phyloP scores from a whole-genome alignment of 179 eudicot species.

The Silene coronaria region DNA sequence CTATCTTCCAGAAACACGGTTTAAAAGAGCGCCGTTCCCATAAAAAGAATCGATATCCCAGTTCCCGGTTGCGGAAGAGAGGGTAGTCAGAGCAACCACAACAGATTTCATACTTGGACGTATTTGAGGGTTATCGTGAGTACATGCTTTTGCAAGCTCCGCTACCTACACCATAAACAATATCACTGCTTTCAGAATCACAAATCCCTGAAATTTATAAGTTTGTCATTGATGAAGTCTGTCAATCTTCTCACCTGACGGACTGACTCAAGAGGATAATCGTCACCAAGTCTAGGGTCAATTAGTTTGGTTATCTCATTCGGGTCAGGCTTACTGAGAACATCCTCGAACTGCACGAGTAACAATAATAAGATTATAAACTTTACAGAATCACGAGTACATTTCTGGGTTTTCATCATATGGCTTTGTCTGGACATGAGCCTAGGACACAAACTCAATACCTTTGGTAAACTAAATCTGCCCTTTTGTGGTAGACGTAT shows the following conservation, averaged over 20 bases:
- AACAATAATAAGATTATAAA: not conserved
- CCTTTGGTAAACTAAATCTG: not conserved
- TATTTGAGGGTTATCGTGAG: slow-evolving; percentile 49
- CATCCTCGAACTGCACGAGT: slow-evolving; percentile 51
- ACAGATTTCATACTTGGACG: slow-evolving; percentile 65
- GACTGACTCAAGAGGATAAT: slow-evolving; percentile 49
- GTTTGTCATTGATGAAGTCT: not conserved
- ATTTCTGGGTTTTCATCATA: not conserved
- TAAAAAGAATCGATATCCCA: slow-evolving; percentile 52
- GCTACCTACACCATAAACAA: slow-evolving; percentile 39
- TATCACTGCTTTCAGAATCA: not conserved
- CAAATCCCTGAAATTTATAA: not conserved
- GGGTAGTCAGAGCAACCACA: slow-evolving; percentile 50
- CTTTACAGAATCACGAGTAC: not conserved
- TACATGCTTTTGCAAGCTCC: slow-evolving; percentile 57
- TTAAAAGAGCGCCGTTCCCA: slow-evolving; percentile 32
- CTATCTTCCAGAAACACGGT: slow-evolving; percentile 50
- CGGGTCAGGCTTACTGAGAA: slow-evolving; percentile 37
- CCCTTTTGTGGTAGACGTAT: not conserved
- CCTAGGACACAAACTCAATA: not conserved
- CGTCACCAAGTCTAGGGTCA: slow-evolving; percentile 55
- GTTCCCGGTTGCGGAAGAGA: slow-evolving; percentile 45
- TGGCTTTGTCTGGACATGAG: not conserved
- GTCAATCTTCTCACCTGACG: slow-evolving; percentile 37
- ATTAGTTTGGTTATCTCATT: slow-evolving; percentile 40